Evolutionary conservation across 2,329 filamentous ascomycete genomes (phyloP), one percentile per base, ranked within the genome.

Genomic region (Fusarium succisae): DNA sequence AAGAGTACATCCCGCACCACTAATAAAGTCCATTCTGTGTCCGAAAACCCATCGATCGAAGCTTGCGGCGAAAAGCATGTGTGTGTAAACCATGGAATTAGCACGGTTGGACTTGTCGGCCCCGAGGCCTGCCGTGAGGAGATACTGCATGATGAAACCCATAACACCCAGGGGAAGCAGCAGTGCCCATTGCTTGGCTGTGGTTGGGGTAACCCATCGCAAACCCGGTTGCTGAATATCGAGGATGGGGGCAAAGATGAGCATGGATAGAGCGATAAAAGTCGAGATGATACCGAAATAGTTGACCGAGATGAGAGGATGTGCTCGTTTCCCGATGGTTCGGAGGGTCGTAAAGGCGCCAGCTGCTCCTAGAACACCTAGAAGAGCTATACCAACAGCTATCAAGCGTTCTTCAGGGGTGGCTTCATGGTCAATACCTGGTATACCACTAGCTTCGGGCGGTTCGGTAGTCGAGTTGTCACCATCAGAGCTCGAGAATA

Each of bases 61-160:
- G 47, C 80, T 83, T 3, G 85, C 86, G 2, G 88, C 88, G 74
- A 89, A 90, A 43, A 90, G 78, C 84, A 90, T 89, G 51, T 89
- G 86, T 12, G 88, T 89, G 67, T 89, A 90, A 10, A 89, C 82
- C 88, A 91, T 90, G 60, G 86, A 84, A 22, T 87, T 89, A 13
- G 88, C 88, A 48, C 86, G 82, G 74, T 90, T 89, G 26, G 87
- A 87, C 70, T 92, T 92, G 78, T 95, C 93, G 69, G 92, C 90
- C 30, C 92, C 84, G 54, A 98, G 83, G 0, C 94, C 94, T 2
- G 90, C 88, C 3, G 95, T 96, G 24, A 97, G 84, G n/a, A 97
- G 86, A 75, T 94, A 94, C 87, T 98, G 95, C 89, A 96, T 93
- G 28, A 92, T 81, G 79, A 98, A 96, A 1, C 95, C 95, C 73